Conservation (phyloP, 768 basidiomycete species). For the Trametes punicea region DNA sequence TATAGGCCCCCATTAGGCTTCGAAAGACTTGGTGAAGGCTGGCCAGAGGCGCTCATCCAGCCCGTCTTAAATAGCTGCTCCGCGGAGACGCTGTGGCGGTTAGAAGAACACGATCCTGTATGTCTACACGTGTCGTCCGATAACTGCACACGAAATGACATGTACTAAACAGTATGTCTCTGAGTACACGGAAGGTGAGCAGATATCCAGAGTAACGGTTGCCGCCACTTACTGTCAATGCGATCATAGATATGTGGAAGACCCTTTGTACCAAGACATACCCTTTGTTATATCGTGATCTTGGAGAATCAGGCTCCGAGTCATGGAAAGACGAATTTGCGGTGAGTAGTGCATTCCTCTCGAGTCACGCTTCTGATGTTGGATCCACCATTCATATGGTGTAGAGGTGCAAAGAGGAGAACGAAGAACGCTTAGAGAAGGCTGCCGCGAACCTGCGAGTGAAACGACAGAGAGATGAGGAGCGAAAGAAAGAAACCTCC, state of each 20-base stretch:
- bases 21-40: constrained; percentile 55
- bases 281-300: constrained; percentile 48
- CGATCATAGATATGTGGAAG: constrained; percentile 61
- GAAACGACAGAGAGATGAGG: constrained; percentile 65
- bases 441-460: constrained; percentile 24
- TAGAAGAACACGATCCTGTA: constrained; percentile 60
- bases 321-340: constrained; percentile 72
- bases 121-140: constrained; percentile 34
- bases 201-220: not conserved
- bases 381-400: constrained; percentile 7
- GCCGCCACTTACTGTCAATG: not conserved
- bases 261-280: constrained; percentile 58
- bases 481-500: constrained; percentile 73
- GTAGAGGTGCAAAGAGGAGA: constrained; percentile 42
- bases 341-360: constrained; percentile 37
- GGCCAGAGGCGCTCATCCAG: constrained; percentile 62
- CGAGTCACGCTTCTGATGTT: not conserved
- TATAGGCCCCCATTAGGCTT: constrained; percentile 45
- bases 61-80: constrained; percentile 75
- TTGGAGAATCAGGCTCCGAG: constrained; percentile 40
- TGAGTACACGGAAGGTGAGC: constrained; percentile 52
- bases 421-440: constrained; percentile 57
- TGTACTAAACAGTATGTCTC: constrained; percentile 31
- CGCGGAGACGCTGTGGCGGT: constrained; percentile 61
- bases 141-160: not conserved